Evolutionary conservation across 306 rosid genomes (phyloP).

Genomic region (Vachellia collinsii): DNA sequence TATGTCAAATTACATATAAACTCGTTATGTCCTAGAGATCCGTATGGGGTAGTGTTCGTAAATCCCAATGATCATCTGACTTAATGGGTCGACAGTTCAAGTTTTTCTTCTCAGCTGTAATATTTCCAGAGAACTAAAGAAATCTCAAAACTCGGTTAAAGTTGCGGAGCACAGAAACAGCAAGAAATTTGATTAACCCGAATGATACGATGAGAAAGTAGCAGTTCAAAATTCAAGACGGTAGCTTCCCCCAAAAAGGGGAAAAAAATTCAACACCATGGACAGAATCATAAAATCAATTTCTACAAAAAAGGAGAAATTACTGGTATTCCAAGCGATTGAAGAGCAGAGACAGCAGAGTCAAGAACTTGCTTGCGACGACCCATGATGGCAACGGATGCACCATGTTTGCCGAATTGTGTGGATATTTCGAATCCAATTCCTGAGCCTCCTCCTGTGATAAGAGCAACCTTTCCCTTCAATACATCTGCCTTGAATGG

Average conservation of each 20-base stretch:
- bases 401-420: constrained; percentile 90
- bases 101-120: background rate
- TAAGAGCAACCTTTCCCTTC: constrained; percentile 81
- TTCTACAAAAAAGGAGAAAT: background rate
- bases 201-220: background rate
- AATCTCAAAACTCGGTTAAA: background rate
- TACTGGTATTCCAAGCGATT: constrained; percentile 67
- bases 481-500: constrained; percentile 65
- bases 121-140: constrained; percentile 7
- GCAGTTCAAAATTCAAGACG: background rate
- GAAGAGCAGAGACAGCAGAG: constrained; percentile 72
- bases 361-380: constrained; percentile 75
- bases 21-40: too few species aligned
- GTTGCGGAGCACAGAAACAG: background rate
- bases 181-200: background rate
- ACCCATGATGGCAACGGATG: constrained; percentile 87
- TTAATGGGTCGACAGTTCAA: background rate
- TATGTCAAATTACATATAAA: too few species aligned
- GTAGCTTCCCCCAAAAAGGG: too few species aligned
- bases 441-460: constrained; percentile 95
- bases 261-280: background rate
- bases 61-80: background rate
- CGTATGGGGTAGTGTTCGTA: background rate
- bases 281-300: background rate
- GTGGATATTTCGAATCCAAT: constrained; percentile 82